A percentile compares a stretch with the other conserved stretches of the same genome.
phyloP scores from a whole-genome alignment of 352 stramenopile species.

The Aphanomyces astaci region DNA sequence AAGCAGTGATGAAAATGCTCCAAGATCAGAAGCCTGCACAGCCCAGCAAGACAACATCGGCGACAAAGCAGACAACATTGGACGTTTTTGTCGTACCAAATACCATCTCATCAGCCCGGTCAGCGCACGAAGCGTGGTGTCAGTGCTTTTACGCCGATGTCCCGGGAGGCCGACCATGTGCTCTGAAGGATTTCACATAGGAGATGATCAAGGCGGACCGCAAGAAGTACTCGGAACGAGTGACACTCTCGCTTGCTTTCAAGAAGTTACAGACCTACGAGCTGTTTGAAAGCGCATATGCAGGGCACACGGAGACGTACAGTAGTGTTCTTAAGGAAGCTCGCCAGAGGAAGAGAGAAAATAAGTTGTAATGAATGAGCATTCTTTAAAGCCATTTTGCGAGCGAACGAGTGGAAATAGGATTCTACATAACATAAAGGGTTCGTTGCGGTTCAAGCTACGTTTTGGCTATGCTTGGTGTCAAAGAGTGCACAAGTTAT shows the following conservation, averaged over 20 bases:
- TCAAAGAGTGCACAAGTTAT: too few relatives aligned
- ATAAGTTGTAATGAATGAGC: too few relatives aligned
- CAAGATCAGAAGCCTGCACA: neutral
- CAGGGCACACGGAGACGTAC: neutral
- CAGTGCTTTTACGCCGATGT: neutral
- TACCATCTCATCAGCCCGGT: neutral
- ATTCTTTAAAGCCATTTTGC: too few relatives aligned
- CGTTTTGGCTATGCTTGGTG: neutral
- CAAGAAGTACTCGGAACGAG: neutral
- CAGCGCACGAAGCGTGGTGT: neutral
- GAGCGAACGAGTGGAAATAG: neutral
- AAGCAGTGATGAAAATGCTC: neutral
- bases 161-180: neutral
- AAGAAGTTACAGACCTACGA: neutral
- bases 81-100: neutral
- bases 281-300: neutral
- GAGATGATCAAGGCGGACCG: neutral
- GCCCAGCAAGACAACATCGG: neutral
- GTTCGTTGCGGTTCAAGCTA: neutral
- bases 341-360: neutral
- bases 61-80: neutral
- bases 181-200: neutral
- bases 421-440: neutral
- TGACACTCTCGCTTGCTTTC: neutral
- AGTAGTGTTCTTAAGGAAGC: neutral